Conservation (phyloP, 768 basidiomycete genomes). For the Boletus vermiculosoides region DNA sequence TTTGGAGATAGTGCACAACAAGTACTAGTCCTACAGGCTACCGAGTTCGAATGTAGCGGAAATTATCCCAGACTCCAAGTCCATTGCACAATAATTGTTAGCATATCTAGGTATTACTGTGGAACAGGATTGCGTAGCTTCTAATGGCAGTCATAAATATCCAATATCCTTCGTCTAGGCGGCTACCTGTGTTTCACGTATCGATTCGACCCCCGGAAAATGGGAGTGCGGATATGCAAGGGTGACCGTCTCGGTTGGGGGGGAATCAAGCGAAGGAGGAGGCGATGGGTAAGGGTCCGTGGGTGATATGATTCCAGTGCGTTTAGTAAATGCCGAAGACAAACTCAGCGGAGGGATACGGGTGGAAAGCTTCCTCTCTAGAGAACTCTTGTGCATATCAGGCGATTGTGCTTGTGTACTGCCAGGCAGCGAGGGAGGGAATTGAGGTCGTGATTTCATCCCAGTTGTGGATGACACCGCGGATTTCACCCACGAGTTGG, state of each 20-base stretch:
- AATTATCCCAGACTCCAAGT: not conserved
- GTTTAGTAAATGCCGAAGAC: slow-evolving; percentile 24
- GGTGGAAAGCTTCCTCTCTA: slow-evolving; percentile 18
- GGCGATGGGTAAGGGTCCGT: slow-evolving; percentile 51
- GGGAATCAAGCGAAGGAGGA: slow-evolving; percentile 36
- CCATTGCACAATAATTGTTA: not conserved
- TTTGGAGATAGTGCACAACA: too few relatives aligned
- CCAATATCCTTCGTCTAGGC: slow-evolving; percentile 16
- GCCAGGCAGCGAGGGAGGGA: slow-evolving; percentile 3
- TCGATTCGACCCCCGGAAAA: slow-evolving; percentile 1
- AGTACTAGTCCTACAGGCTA: too few relatives aligned
- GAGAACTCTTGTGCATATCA: slow-evolving; percentile 6
- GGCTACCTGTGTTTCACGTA: slow-evolving; percentile 16
- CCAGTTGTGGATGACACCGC: slow-evolving; percentile 26
- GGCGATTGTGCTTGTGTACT: slow-evolving; percentile 1
- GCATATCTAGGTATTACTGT: not conserved
- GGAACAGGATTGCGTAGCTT: slow-evolving; percentile 1
- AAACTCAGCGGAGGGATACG: slow-evolving; percentile 19
- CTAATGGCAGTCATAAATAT: slow-evolving; percentile 26
- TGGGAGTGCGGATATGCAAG: slow-evolving; percentile 15
- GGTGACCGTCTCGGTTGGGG: slow-evolving; percentile 10
- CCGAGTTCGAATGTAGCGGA: not conserved
- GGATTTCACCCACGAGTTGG: slow-evolving; percentile 1
- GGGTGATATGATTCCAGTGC: slow-evolving; percentile 27
- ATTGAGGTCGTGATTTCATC: slow-evolving; percentile 21